Conservation (phyloP, 129 eudicot species). For the Chrysanthemum seticuspe region DNA sequence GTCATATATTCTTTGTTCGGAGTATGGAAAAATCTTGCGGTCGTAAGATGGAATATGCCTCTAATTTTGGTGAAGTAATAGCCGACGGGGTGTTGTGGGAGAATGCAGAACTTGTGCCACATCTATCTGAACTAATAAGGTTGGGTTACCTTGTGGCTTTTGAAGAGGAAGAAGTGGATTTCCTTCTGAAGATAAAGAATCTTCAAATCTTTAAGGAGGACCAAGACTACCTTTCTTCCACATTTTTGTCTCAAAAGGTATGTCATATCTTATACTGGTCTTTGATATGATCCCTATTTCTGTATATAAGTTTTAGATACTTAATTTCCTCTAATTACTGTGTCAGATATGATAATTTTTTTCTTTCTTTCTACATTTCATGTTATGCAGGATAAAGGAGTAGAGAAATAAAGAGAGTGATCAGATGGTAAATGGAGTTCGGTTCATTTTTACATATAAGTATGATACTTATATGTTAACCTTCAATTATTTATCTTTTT, state of each 20-base stretch:
- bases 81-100: conserved; percentile 61
- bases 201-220: conserved; percentile 51
- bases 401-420: no score
- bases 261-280: background rate
- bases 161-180: conserved; percentile 49
- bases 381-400: no score
- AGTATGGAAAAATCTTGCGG: conserved; percentile 34
- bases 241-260: conserved; percentile 35
- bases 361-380: no score
- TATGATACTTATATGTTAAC: no score
- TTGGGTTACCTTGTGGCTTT: conserved; percentile 50
- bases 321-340: no score
- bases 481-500: no score
- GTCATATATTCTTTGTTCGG: conserved; percentile 27
- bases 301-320: no score
- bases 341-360: no score
- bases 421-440: no score
- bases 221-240: conserved; percentile 39
- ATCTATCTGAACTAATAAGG: conserved; percentile 44
- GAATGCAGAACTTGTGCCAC: conserved; percentile 35
- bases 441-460: no score
- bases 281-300: no score
- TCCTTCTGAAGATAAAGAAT: conserved; percentile 44
- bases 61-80: conserved; percentile 38
- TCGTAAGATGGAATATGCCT: conserved; percentile 39